phyloP scores from a whole-genome alignment of 2,329 filamentous ascomycete genomes.

The Colletotrichum kahawae region DNA sequence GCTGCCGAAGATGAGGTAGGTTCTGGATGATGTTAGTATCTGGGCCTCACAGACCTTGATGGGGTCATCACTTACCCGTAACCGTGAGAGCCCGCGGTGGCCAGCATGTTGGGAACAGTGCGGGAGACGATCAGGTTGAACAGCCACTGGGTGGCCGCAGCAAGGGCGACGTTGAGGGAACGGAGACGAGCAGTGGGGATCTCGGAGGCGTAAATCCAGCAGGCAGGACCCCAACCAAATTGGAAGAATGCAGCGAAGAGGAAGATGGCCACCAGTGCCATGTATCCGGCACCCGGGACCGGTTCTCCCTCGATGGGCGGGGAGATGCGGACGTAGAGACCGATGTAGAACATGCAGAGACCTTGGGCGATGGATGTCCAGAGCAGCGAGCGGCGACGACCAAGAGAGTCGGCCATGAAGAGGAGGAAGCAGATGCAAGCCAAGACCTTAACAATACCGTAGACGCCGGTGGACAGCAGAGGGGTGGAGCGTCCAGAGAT shows the following conservation, averaged over 20 bases:
- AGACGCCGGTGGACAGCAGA: slow-evolving; percentile 67
- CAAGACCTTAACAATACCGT: slow-evolving; percentile 66
- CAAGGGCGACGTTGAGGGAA: slow-evolving; percentile 67
- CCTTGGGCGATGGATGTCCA: slow-evolving; percentile 68
- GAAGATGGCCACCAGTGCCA: slow-evolving; percentile 70
- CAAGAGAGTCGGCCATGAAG: slow-evolving; percentile 66
- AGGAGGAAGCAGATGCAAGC: slow-evolving; percentile 63
- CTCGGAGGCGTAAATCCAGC: slow-evolving; percentile 60
- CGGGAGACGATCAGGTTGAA: slow-evolving; percentile 74
- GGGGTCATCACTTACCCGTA: slow-evolving; percentile 35
- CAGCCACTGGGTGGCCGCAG: slow-evolving; percentile 70
- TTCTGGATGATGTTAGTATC: slow-evolving; percentile 33
- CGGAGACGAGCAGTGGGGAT: slow-evolving; percentile 68
- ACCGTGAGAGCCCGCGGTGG: slow-evolving; percentile 40
- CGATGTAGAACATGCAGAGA: slow-evolving; percentile 69
- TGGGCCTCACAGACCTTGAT: rapidly evolving
- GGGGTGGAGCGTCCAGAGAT: slow-evolving; percentile 51
- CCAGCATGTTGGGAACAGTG: slow-evolving; percentile 68
- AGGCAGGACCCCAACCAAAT: slow-evolving; percentile 49
- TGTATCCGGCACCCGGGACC: slow-evolving; percentile 66
- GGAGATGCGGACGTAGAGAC: slow-evolving; percentile 64
- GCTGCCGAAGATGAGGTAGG: slow-evolving; percentile 67
- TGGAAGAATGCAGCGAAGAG: slow-evolving; percentile 64
- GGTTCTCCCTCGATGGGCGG: slow-evolving; percentile 52
- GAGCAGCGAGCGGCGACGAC: slow-evolving; percentile 58